phyloP scores from a whole-genome alignment of 2,329 filamentous ascomycete genomes.

The Chalara sp. region DNA sequence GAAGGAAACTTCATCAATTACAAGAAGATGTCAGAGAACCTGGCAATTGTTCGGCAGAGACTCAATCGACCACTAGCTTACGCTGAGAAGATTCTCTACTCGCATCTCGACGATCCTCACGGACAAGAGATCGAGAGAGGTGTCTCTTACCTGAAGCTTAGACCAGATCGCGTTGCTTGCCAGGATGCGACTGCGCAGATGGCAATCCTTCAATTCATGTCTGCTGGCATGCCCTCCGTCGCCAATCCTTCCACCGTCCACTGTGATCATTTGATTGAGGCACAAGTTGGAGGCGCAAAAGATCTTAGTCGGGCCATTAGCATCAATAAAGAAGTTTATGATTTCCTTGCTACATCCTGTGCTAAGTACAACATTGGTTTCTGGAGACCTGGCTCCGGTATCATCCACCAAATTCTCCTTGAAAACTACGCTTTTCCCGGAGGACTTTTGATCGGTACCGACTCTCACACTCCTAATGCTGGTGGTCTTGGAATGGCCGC shows the following conservation, averaged over 20 bases:
- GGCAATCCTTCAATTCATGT: conserved; percentile 99
- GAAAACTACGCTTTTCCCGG: conserved; percentile 99
- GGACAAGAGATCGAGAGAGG: conserved; percentile 95
- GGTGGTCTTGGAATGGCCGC: conserved; percentile 83
- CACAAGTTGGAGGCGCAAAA: conserved; percentile 85
- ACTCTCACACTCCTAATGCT: conserved; percentile 95
- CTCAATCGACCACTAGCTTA: conserved; percentile 82
- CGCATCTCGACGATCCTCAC: conserved; percentile 94
- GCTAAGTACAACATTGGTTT: conserved; percentile 99
- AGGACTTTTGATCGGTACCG: conserved; percentile 94
- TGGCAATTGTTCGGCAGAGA: conserved; percentile 79
- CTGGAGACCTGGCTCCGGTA: conserved; percentile 97
- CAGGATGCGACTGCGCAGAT: conserved; percentile 99
- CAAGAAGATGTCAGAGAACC: conserved; percentile 98
- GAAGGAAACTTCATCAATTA: conserved; percentile 98
- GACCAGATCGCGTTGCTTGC: conserved; percentile 95
- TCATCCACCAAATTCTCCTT: conserved; percentile 97
- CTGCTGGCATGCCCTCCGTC: conserved; percentile 89
- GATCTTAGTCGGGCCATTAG: conserved; percentile 84
- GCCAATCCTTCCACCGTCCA: conserved; percentile 94
- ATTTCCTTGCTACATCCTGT: conserved; percentile 89
- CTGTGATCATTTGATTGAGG: conserved; percentile 99
- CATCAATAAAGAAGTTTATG: conserved; percentile 99
- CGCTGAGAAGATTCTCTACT: conserved; percentile 98
- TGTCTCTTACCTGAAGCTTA: conserved; percentile 90